A percentile compares a stretch with the other conserved stretches of the same genome.
These are phyloP conservation scores for Schwanniomyces occidentalis DNA, from an alignment of 805 yeast genomes.

Conservation along the genomic window DNA sequence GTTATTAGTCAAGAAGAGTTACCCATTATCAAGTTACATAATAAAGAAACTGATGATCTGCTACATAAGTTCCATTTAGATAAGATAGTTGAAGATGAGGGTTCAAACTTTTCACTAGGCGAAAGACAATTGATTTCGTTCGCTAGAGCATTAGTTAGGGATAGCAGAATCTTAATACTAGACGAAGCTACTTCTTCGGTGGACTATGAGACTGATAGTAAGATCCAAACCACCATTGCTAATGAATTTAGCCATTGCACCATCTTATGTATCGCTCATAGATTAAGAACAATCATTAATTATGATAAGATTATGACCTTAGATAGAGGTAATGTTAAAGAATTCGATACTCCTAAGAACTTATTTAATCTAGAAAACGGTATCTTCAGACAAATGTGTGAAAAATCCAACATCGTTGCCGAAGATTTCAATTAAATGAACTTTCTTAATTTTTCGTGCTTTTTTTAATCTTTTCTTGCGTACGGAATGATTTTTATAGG, in stretches of 20 bases:
- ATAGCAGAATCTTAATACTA: constrained; percentile 35
- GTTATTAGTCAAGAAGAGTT: constrained; percentile 37
- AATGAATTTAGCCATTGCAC: constrained; percentile 34
- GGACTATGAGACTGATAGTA: constrained; percentile 39
- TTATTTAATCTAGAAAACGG: constrained; percentile 27
- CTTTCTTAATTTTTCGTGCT: no score
- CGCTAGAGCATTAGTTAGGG: constrained; percentile 39
- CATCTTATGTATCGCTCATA: constrained; percentile 40
- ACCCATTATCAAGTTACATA: constrained; percentile 14
- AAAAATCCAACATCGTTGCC: constrained; percentile 32
- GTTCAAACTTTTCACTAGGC: constrained; percentile 38
- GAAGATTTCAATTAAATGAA: constrained; percentile 25
- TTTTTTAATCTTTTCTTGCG: no score
- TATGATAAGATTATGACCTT: constrained; percentile 37
- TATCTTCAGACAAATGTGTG: constrained; percentile 36
- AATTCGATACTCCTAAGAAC: constrained; percentile 35
- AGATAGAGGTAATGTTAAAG: constrained; percentile 34
- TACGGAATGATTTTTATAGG: no score
- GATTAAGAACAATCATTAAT: constrained; percentile 36
- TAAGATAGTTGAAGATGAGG: constrained; percentile 37
- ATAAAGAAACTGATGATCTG: constrained; percentile 9
- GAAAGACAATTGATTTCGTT: constrained; percentile 39
- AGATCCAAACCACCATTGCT: constrained; percentile 33
- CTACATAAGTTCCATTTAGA: constrained; percentile 39
- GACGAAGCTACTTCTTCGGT: constrained; percentile 44